Evolutionary conservation across 2,329 filamentous ascomycete genomes (phyloP).

Genomic region (Hymenoscyphus linearis): DNA sequence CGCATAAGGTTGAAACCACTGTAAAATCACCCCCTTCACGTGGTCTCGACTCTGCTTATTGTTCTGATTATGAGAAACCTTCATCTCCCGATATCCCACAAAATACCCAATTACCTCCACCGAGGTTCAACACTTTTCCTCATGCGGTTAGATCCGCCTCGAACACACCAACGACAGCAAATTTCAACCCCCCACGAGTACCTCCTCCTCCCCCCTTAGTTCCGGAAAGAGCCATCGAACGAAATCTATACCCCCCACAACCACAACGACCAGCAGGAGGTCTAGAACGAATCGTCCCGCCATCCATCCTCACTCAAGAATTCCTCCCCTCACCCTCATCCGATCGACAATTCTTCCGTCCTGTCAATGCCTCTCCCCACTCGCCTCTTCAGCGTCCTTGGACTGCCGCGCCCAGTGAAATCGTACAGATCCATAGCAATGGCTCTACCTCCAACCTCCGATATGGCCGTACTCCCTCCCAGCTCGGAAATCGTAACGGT

Average conservation of each 20-base stretch:
- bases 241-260: neutral
- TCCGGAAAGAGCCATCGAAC: neutral
- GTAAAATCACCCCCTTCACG: constrained; percentile 25
- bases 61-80: constrained; percentile 29
- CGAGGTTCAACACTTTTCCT: constrained; percentile 5
- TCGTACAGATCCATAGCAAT: constrained; percentile 22
- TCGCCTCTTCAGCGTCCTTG: constrained; percentile 50
- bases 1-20: constrained; percentile 12
- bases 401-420: constrained; percentile 29
- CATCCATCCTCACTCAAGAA: constrained; percentile 15
- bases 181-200: constrained; percentile 6
- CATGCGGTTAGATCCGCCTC: constrained; percentile 2
- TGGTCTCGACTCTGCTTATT: constrained; percentile 32
- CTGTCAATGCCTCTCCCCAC: constrained; percentile 57
- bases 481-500: constrained; percentile 25
- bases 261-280: neutral
- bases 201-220: constrained; percentile 2
- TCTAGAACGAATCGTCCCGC: neutral
- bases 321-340: constrained; percentile 38
- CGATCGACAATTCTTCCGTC: constrained; percentile 53
- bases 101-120: neutral
- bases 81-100: constrained; percentile 13
- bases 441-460: constrained; percentile 47
- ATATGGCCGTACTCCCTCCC: constrained; percentile 18
- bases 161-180: constrained; percentile 3